Evolutionary conservation across 2,329 filamentous ascomycete genomes (phyloP), one percentile per base, ranked within the genome.

Genomic region (Phialocephala subalpina): DNA sequence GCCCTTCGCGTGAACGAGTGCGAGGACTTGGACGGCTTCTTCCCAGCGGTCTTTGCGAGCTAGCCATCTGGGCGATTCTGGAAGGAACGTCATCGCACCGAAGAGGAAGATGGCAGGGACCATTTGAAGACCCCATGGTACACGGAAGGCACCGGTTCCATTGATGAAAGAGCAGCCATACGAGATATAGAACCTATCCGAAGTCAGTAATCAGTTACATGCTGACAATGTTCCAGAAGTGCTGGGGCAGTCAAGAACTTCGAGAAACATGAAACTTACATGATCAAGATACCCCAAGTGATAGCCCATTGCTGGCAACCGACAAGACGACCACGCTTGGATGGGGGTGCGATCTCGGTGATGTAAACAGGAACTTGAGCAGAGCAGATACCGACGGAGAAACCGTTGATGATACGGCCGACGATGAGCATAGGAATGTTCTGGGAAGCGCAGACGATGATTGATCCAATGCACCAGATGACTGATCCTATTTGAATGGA

Each of bases 311-410:
- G 91, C 76, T 93, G 90, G 52, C 87, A 85, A 60, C 90, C 88
- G 18, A 94, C 89, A 38, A 94, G 82, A 52, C 88, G 84, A 18
- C 90, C 90, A 68, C 90, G 84, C 72, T 81, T 82, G 38, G 77
- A 77, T 1, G 84, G 83, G 56, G 86, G 85, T 20, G 89, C 86
- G 35, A 92, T 82, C 75, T 92, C 90, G 25, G 88, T 85, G 25
- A 91, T 85, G 74, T 91, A 92, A 36, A 91, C 88, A 3, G 89
- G 88, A 1, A 90, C 88, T 73, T 90, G 88, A 2, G 88, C 86
- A 42, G 87, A 90, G 67, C 86, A 88, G 74, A 71, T 74, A 68
- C 89, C 89, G 62, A 91, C 88, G 59, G 85, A 84, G 52, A 91
- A 76, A 63, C 89, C 89, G 71, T 89, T 90, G 74, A 92, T 82